These are phyloP conservation scores for Seminavis robusta DNA, from an alignment of 108 stramenopile genomes.

Conservation along the genomic window DNA sequence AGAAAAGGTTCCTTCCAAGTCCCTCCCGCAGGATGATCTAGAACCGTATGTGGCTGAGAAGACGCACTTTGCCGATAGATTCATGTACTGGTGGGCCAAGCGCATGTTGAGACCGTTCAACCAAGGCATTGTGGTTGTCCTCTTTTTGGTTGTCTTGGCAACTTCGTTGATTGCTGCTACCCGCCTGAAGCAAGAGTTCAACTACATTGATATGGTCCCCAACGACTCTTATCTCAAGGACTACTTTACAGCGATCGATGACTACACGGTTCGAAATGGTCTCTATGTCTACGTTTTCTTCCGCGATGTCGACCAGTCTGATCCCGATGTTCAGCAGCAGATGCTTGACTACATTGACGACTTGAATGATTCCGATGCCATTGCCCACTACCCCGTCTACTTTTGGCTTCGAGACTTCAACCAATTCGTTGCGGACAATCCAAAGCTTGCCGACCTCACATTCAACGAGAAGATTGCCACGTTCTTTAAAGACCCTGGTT, in stretches of 20 bases:
- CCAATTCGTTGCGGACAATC: not conserved
- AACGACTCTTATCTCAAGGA: not conserved
- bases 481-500: conserved; percentile 10
- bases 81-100: not conserved
- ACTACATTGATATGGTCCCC: not conserved
- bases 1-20: too few species aligned
- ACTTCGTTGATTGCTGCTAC: not conserved
- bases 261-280: not conserved
- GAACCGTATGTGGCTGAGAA: too few species aligned
- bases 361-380: too few species aligned
- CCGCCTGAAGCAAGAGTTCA: not conserved
- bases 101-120: not conserved
- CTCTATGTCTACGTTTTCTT: not conserved
- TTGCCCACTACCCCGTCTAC: too few species aligned
- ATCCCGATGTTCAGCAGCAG: not conserved
- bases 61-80: too few species aligned
- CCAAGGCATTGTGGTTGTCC: not conserved
- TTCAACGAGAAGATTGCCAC: conserved; percentile 11
- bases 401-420: conserved; percentile 20
- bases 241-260: too few species aligned
- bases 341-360: not conserved
- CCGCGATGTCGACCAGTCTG: conserved; percentile 2
- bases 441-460: not conserved
- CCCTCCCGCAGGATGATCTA: too few species aligned
- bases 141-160: not conserved